phyloP scores from a whole-genome alignment of 495 filamentous ascomycete species.

The Aspergillus sparsus region DNA sequence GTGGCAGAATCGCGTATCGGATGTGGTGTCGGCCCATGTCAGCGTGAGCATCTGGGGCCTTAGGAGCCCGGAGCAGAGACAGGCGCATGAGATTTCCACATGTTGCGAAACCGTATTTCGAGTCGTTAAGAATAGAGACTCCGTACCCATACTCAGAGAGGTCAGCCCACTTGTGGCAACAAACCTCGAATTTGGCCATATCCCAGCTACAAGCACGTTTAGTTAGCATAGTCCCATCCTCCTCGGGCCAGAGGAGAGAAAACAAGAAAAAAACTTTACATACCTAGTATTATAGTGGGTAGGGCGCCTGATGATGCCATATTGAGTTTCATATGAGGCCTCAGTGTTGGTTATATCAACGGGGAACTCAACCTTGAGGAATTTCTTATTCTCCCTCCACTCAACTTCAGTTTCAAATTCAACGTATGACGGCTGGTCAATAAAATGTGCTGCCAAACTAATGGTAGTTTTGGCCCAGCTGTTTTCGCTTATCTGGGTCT shows the following conservation, averaged over 20 bases:
- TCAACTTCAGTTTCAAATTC: conserved; percentile 82
- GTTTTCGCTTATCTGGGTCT: conserved; percentile 81
- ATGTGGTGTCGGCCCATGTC: conserved; percentile 93
- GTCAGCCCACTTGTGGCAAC: conserved; percentile 97
- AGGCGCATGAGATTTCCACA: conserved; percentile 90
- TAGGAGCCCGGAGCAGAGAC: conserved; percentile 85
- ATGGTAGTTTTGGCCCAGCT: conserved; percentile 88
- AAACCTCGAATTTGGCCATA: conserved; percentile 99
- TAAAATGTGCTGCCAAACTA: conserved; percentile 67
- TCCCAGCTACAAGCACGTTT: conserved; percentile 67
- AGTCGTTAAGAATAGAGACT: conserved; percentile 92
- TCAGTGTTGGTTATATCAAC: conserved; percentile 90
- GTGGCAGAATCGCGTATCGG: conserved; percentile 89
- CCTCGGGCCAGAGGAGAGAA: neutral
- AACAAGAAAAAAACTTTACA: conserved; percentile 20
- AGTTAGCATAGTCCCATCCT: neutral
- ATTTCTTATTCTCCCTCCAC: conserved; percentile 95
- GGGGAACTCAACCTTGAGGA: conserved; percentile 98
- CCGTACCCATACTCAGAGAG: conserved; percentile 90
- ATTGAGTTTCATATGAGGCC: conserved; percentile 95
- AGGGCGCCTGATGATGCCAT: conserved; percentile 80
- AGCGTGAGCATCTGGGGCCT: conserved; percentile 92
- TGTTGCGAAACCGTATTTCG: conserved; percentile 95
- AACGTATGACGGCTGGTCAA: conserved; percentile 66
- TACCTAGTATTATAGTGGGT: conserved; percentile 92